These are phyloP conservation scores for Wickerhamiella spandovensis DNA, from an alignment of 805 yeast species.

Conservation along the genomic window DNA sequence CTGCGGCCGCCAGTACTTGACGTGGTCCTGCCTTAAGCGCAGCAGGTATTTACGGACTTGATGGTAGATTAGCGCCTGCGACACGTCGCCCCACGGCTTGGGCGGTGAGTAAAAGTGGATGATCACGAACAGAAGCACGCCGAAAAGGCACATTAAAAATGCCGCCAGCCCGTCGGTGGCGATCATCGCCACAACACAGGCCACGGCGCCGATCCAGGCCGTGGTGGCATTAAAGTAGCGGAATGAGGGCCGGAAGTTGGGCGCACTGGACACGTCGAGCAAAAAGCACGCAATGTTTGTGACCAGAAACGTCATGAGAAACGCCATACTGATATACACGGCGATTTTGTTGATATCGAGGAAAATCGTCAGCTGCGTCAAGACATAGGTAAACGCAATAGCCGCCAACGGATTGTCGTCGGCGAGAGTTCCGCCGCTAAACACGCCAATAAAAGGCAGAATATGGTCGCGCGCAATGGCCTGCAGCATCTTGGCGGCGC, in stretches of 20 bases:
- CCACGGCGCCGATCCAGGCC: slow-evolving; percentile 60
- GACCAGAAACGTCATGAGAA: slow-evolving; percentile 82
- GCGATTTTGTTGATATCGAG: slow-evolving; percentile 92
- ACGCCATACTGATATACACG: slow-evolving; percentile 92
- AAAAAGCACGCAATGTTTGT: slow-evolving; percentile 89
- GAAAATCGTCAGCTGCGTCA: slow-evolving; percentile 75
- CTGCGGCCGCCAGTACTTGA: slow-evolving; percentile 98
- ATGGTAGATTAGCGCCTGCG: slow-evolving; percentile 88
- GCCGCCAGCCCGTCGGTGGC: slow-evolving; percentile 90
- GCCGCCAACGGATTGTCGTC: slow-evolving; percentile 50
- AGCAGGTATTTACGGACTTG: slow-evolving; percentile 87
- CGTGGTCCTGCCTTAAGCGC: slow-evolving; percentile 77
- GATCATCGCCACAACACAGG: slow-evolving; percentile 76
- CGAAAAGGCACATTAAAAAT: slow-evolving; percentile 50
- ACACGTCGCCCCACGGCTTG: slow-evolving; percentile 95
- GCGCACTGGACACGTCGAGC: slow-evolving; percentile 80
- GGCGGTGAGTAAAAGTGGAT: slow-evolving; percentile 92
- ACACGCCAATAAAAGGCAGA: slow-evolving; percentile 60
- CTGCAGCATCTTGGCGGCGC: slow-evolving; percentile 81
- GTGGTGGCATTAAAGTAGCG: slow-evolving; percentile 71
- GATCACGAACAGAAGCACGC: slow-evolving; percentile 52
- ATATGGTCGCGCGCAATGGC: slow-evolving; percentile 85
- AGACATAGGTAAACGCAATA: slow-evolving; percentile 60
- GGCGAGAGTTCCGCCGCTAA: slow-evolving; percentile 37
- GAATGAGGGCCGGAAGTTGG: slow-evolving; percentile 96